Evolutionary conservation across 2,329 filamentous ascomycete species (phyloP).

Genomic region (Phaeoacremonium minimum): DNA sequence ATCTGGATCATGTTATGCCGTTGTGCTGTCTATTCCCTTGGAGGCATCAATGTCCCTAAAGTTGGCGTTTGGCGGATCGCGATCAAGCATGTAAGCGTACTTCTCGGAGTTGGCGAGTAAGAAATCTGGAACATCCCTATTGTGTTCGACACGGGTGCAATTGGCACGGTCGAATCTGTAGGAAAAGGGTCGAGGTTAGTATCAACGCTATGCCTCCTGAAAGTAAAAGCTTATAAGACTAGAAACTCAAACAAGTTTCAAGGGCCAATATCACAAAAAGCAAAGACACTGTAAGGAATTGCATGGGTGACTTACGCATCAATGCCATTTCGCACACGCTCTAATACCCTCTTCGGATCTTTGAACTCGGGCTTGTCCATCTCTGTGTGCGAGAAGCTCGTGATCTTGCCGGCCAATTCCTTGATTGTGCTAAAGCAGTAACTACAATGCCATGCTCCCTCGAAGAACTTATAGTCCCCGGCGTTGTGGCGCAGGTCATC

Average conservation of each 20-base stretch:
- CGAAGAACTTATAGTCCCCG: constrained; percentile 20
- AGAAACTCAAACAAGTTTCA: background rate
- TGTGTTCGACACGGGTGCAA: constrained; percentile 24
- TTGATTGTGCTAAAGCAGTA: constrained; percentile 35
- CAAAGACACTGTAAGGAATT: constrained; percentile 13
- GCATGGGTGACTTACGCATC: constrained; percentile 33
- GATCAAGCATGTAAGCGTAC: constrained; percentile 32
- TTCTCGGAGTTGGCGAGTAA: constrained; percentile 24
- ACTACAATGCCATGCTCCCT: constrained; percentile 42
- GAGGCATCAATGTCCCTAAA: constrained; percentile 25
- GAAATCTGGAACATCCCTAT: constrained; percentile 36
- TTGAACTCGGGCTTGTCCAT: constrained; percentile 34
- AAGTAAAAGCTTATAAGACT: too few species aligned
- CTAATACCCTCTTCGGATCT: constrained; percentile 31
- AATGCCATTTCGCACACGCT: constrained; percentile 32
- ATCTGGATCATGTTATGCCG: too few species aligned
- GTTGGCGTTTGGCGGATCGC: constrained; percentile 30
- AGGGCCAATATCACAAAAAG: constrained; percentile 5
- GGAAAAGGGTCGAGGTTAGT: too few species aligned
- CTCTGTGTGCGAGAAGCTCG: constrained; percentile 37
- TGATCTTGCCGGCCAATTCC: constrained; percentile 35
- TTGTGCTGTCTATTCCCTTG: too few species aligned
- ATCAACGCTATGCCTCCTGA: too few species aligned
- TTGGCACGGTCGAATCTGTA: constrained; percentile 14
- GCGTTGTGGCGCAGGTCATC: constrained; percentile 27